A percentile compares a stretch with the other conserved stretches of the same genome.
Evolutionary conservation across 2,329 filamentous ascomycete genomes (phyloP).

Genomic region (Claviceps sp.): DNA sequence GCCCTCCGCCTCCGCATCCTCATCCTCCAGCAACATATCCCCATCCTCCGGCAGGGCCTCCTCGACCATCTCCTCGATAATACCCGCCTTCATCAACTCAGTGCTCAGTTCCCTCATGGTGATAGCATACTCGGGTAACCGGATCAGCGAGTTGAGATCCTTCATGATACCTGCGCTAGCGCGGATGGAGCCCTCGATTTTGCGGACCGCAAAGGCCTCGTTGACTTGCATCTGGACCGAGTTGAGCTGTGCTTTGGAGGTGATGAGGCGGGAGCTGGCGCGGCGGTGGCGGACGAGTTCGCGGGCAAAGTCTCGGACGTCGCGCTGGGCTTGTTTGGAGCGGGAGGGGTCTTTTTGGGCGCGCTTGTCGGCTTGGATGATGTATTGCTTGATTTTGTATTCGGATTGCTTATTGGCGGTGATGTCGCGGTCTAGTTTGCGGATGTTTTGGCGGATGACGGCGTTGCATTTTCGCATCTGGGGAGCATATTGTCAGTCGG

Average conservation of each 20-base stretch:
- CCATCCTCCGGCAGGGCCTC: constrained; percentile 70
- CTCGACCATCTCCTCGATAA: constrained; percentile 95
- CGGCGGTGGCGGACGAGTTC: constrained; percentile 77
- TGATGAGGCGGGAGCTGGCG: constrained; percentile 60
- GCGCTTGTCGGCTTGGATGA: constrained; percentile 69
- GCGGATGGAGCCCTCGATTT: constrained; percentile 86
- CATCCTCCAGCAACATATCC: constrained; percentile 61
- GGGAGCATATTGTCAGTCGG: not conserved
- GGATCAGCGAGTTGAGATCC: constrained; percentile 78
- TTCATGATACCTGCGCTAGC: constrained; percentile 90
- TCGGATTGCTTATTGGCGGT: constrained; percentile 64
- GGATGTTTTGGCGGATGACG: constrained; percentile 77
- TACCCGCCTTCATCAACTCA: constrained; percentile 86
- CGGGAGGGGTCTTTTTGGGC: constrained; percentile 69
- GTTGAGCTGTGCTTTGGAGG: constrained; percentile 80
- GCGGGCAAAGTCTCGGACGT: constrained; percentile 77
- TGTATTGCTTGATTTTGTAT: constrained; percentile 70
- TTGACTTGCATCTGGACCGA: constrained; percentile 96
- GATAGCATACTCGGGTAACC: constrained; percentile 69
- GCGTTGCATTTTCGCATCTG: constrained; percentile 93
- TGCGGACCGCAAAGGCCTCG: constrained; percentile 87
- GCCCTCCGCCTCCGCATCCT: constrained; percentile 51
- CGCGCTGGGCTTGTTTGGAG: constrained; percentile 63
- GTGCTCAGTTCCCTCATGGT: constrained; percentile 82
- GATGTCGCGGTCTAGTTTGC: constrained; percentile 92